phyloP scores from a whole-genome alignment of 1,284 basidiomycete species.

The Boletus mariae region DNA sequence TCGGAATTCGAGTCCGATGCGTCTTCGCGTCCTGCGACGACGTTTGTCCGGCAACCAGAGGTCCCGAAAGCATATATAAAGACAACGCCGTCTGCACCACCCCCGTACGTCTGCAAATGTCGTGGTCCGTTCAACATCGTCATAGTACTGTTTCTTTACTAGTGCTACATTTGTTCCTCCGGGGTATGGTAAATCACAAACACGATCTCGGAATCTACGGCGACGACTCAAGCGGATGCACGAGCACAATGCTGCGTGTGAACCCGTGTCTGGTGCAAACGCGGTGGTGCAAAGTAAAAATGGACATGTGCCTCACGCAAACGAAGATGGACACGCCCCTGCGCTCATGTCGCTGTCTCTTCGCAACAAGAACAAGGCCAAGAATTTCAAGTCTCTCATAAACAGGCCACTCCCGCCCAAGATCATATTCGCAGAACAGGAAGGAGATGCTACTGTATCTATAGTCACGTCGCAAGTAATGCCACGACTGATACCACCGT shows the following conservation, averaged over 20 bases:
- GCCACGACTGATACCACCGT: constrained; percentile 58
- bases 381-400: constrained; percentile 58
- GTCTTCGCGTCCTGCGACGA: neutral
- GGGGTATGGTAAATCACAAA: too few species aligned
- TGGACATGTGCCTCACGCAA: neutral
- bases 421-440: constrained; percentile 51
- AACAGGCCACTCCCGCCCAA: constrained; percentile 45
- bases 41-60: constrained; percentile 1
- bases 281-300: constrained; percentile 18
- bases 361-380: constrained; percentile 72
- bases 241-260: constrained; percentile 25
- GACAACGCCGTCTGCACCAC: neutral
- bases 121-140: neutral
- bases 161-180: constrained; percentile 38
- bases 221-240: too few species aligned
- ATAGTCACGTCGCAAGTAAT: neutral
- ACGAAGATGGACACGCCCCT: neutral
- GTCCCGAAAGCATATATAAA: too few species aligned
- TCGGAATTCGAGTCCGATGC: constrained; percentile 21
- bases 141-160: neutral
- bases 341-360: constrained; percentile 41
- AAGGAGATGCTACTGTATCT: constrained; percentile 16
- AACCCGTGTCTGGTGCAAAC: constrained; percentile 34
- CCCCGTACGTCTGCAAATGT: constrained; percentile 7
- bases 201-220: too few species aligned